phyloP scores from a whole-genome alignment of 192 early-diverging fungal genomes.

The Mortierella alpina region DNA sequence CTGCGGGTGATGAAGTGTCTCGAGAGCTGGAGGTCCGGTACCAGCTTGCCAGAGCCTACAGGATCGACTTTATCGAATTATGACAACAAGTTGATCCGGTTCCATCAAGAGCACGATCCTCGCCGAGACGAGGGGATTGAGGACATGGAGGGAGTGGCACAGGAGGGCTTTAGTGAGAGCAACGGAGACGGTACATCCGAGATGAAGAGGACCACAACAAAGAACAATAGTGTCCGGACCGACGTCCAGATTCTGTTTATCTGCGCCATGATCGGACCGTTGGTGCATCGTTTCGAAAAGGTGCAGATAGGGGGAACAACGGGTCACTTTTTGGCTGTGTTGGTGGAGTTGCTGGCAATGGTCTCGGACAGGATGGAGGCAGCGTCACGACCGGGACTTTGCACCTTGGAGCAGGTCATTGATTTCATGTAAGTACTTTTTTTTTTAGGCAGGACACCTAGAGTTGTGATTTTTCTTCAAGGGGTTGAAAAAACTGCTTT shows the following conservation, averaged over 20 bases:
- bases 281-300: slow-evolving; percentile 77
- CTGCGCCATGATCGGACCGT: slow-evolving; percentile 76
- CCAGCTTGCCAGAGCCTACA: slow-evolving; percentile 5
- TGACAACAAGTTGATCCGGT: slow-evolving; percentile 14
- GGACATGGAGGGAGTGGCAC: slow-evolving; percentile 2
- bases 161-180: not conserved
- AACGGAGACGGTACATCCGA: slow-evolving; percentile 2
- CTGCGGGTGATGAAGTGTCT: slow-evolving; percentile 60
- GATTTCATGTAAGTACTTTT: slow-evolving; percentile 63
- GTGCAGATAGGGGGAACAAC: slow-evolving; percentile 57
- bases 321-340: slow-evolving; percentile 54
- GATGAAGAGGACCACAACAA: slow-evolving; percentile 41
- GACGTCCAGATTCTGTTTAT: slow-evolving; percentile 81
- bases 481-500: not conserved
- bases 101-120: slow-evolving; percentile 9
- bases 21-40: slow-evolving; percentile 42
- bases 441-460: not conserved
- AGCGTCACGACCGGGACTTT: slow-evolving; percentile 53
- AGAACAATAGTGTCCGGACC: slow-evolving; percentile 50
- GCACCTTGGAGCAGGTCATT: slow-evolving; percentile 60
- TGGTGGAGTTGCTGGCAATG: slow-evolving; percentile 59
- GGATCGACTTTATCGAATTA: slow-evolving; percentile 35
- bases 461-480: not conserved
- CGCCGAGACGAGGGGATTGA: slow-evolving; percentile 17
- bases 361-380: slow-evolving; percentile 56